phyloP scores from a whole-genome alignment of 371 early-diverging fungal species.

The Apophysomyces ossiformis region DNA sequence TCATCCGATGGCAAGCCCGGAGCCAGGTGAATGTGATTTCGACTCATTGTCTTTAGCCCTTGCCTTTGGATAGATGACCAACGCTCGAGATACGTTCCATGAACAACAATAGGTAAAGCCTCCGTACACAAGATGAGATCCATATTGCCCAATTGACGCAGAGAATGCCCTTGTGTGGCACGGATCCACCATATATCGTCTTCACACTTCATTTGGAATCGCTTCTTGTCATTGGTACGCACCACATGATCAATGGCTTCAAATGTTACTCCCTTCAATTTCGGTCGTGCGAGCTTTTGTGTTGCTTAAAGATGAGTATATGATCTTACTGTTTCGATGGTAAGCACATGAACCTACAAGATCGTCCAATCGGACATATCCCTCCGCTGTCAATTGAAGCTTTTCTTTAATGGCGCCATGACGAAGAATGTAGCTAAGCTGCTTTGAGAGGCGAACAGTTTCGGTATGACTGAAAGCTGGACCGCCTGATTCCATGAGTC shows the following conservation, averaged over 20 bases:
- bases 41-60: conserved; percentile 78
- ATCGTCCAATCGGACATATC: conserved; percentile 69
- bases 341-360: conserved; percentile 42
- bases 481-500: neutral
- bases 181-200: conserved; percentile 65
- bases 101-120: conserved; percentile 33
- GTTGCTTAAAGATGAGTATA: neutral
- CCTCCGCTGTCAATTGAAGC: conserved; percentile 71
- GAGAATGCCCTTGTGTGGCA: conserved; percentile 88
- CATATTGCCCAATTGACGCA: conserved; percentile 52
- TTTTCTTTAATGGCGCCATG: conserved; percentile 86
- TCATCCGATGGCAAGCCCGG: conserved; percentile 68
- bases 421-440: conserved; percentile 78
- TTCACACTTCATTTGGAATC: conserved; percentile 62
- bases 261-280: conserved; percentile 58
- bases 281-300: conserved; percentile 46
- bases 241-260: conserved; percentile 68
- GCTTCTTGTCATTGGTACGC: conserved; percentile 77
- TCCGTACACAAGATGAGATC: conserved; percentile 39
- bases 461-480: neutral
- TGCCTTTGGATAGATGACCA: conserved; percentile 66
- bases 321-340: neutral
- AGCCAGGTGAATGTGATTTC: conserved; percentile 92
- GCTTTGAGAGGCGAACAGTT: conserved; percentile 67
- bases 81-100: conserved; percentile 70